Conservation (phyloP, 1,284 basidiomycete species). For the Gomphus bonarii region DNA sequence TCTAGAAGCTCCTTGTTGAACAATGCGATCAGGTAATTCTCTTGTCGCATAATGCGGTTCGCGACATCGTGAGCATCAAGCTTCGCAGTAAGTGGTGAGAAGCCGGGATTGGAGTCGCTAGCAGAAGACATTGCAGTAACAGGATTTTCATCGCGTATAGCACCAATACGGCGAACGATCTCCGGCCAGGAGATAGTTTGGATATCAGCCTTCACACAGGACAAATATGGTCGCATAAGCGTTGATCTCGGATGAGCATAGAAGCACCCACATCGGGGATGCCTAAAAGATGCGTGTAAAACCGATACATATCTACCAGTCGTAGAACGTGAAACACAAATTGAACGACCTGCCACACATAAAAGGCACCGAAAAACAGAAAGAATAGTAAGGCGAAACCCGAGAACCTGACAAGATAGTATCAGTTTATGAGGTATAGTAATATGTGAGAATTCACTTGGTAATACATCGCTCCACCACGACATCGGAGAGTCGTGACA, state of each 20-base stretch:
- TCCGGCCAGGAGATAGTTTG: constrained; percentile 97
- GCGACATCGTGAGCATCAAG: constrained; percentile 96
- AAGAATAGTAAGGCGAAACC: constrained; percentile 77
- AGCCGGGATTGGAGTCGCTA: constrained; percentile 34
- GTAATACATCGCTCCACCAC: constrained; percentile 75
- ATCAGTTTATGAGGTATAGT: background rate
- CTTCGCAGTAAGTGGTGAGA: constrained; percentile 47
- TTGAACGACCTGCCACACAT: constrained; percentile 60
- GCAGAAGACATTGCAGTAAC: constrained; percentile 73
- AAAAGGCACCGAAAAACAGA: constrained; percentile 72
- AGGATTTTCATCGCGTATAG: constrained; percentile 86
- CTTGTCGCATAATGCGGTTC: constrained; percentile 93
- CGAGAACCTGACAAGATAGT: constrained; percentile 51
- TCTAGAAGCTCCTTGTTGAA: constrained; percentile 97
- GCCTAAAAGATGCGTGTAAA: constrained; percentile 72
- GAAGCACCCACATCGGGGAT: constrained; percentile 66
- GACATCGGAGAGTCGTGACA: constrained; percentile 65
- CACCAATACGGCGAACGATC: constrained; percentile 80
- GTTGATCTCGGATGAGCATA: constrained; percentile 4
- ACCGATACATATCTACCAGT: constrained; percentile 87
- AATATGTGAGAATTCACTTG: constrained; percentile 38
- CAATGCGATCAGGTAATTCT: constrained; percentile 95
- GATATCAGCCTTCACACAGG: constrained; percentile 69
- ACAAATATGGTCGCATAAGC: background rate
- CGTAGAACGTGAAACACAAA: constrained; percentile 60